Evolutionary conservation across 768 basidiomycete genomes (phyloP), one percentile per base, ranked within the genome.

Genomic region (Rhodotorula diobovata): DNA sequence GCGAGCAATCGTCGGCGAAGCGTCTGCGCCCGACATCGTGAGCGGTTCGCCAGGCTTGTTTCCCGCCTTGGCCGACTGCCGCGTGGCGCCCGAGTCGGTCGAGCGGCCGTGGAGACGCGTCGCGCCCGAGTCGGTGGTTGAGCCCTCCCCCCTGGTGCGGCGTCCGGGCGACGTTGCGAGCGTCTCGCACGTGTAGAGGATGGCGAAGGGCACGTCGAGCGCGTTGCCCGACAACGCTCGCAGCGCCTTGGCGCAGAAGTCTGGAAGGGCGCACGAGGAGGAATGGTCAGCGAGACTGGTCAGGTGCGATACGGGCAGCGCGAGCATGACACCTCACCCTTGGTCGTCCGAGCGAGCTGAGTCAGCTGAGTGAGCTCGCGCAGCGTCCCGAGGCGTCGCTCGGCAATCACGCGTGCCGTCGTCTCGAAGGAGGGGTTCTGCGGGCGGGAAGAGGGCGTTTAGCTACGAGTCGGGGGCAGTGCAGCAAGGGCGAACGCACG

Each of bases 201-300:
- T 62, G 2, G 60, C 64, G n/a, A 73, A 69, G 4, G 72, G 72
- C 4, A 73, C 30, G 39, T 73, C 72, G 61, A 63, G 58, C 0
- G 57, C 39, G 57, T 73, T 73, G 43, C 45, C 63, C 7, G 72
- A 34, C 20, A 73, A 16, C 4, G 37, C 65, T 41, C 66, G 57
- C 4, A 73, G 62, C 2, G 67, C 67, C 1, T 61, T 58, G 10
- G 55, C 12, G 11, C 59, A 68, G 56, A 66, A 73, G 20, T 68
- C 72, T 69, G 34, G 41, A 43, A 18, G 41, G 11, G 41, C 3
- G 41, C 14, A 43, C n/a, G 11, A 23, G 11, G 5, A 35, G 10
- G 37, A 16, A 21, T 1, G 30, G 12, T 12, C 12, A n/a, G 50
- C 39, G n/a, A 11, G 55, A 11, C 55, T 21, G 4, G 23, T 14